Evolutionary conservation across 2,329 filamentous ascomycete species (phyloP), one percentile per base, ranked within the genome.

Genomic region (Apiospora aurea): DNA sequence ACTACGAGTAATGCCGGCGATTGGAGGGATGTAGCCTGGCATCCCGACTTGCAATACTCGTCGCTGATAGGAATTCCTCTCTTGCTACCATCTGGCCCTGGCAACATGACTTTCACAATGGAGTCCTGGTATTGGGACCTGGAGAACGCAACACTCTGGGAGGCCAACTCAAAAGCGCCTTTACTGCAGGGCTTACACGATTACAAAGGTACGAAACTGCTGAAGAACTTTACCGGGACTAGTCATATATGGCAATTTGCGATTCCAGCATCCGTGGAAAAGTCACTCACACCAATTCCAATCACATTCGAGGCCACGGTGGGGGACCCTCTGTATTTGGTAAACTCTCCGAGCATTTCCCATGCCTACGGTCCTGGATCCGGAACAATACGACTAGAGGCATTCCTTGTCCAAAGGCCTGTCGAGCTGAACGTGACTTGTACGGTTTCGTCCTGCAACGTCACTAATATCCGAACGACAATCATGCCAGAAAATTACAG

Each of bases 251-350:
- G 53, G 53, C 26, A 61, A 18, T 21, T 61, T 38, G 53, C 53
- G 8, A 11, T 61, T 11, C 53, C 53, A 11, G 16, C 0, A 0
- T 61, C 26, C 16, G 10, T 38, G 34, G 16, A 49, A n/a, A 18
- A 49, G 34, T 53, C 24, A 26, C 4, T 4, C 11, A 0, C 2
- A 26, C 11, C 2, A 5, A 53, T 53, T 8, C 49, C 49, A 5
- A 6, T 53, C 14, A 53, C 49, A 1, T 53, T 29, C 49, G 49
- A 29, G 24, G 24, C 24, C 24, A 16, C n/a, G 29, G 13, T 21
- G 21, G n/a, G 7, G 3, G 2, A 0, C n/a, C 4, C 11, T 16
- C 2, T 5, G 24, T 4, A 11, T 2, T 7, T 29, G 11, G 2
- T 34, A 4, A 57, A 57, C 26, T 34, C 51, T 2, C 18, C 34